Evolutionary conservation across 345 rosid species (phyloP).

Genomic region (Geranium brycei): DNA sequence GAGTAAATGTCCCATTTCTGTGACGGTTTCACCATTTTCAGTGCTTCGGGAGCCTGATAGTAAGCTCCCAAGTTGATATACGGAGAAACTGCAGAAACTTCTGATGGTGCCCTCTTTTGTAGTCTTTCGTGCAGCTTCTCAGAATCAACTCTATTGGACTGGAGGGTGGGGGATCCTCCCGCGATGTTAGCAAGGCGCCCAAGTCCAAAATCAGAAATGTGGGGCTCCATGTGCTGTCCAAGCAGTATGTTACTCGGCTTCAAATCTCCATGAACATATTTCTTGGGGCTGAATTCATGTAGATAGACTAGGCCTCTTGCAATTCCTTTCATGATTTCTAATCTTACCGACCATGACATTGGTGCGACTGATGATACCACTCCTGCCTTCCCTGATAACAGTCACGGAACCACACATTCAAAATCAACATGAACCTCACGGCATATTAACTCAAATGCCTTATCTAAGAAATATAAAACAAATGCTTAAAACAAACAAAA

Average conservation of each 20-base stretch:
- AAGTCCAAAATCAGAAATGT: conserved; percentile 78
- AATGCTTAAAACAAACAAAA: too few species aligned
- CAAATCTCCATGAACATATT: too few species aligned
- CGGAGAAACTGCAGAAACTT: conserved; percentile 33
- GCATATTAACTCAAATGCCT: too few species aligned
- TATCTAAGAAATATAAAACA: too few species aligned
- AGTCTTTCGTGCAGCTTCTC: conserved; percentile 55
- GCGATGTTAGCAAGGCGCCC: conserved; percentile 83
- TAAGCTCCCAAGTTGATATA: conserved; percentile 40
- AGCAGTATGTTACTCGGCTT: too few species aligned
- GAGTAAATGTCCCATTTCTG: conserved; percentile 98
- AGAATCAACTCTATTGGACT: conserved; percentile 38
- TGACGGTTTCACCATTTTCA: conserved; percentile 74
- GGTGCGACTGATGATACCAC: conserved; percentile 47
- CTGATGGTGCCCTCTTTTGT: conserved; percentile 47
- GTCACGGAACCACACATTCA: conserved; percentile 1
- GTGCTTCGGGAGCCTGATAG: conserved; percentile 86
- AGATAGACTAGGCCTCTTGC: too few species aligned
- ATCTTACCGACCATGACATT: conserved; percentile 56
- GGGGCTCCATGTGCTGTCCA: conserved; percentile 65
- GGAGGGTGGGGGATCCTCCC: conserved; percentile 67
- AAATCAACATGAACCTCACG: too few species aligned
- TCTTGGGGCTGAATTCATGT: too few species aligned
- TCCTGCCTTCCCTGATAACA: conserved; percentile 58
- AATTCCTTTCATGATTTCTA: too few species aligned